phyloP scores from a whole-genome alignment of 352 stramenopile genomes.

The Globisporangium cylindrosporum region DNA sequence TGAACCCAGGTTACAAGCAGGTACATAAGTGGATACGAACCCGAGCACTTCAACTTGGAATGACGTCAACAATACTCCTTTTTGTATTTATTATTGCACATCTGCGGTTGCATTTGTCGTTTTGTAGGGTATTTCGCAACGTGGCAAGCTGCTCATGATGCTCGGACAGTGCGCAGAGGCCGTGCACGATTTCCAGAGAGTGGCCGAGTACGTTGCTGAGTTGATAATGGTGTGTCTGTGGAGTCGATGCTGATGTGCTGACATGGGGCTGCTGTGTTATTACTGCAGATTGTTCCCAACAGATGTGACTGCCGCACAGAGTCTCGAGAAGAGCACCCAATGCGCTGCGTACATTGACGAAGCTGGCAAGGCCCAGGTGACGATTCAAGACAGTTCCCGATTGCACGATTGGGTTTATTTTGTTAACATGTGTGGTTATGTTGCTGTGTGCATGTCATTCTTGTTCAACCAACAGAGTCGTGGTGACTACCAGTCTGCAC shows the following conservation, averaged over 20 bases:
- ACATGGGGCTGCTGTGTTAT: not conserved
- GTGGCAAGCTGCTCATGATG: slow-evolving; percentile 80
- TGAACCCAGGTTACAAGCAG: slow-evolving; percentile 83
- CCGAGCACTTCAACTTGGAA: no score
- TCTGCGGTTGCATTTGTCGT: not conserved
- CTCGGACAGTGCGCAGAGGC: slow-evolving; percentile 65
- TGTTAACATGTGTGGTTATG: not conserved
- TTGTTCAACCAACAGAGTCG: slow-evolving; percentile 30
- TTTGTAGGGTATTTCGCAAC: slow-evolving; percentile 52
- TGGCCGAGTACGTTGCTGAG: slow-evolving; percentile 36
- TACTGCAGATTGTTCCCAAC: slow-evolving; percentile 49
- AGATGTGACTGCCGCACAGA: slow-evolving; percentile 44
- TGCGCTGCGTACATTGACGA: slow-evolving; percentile 65
- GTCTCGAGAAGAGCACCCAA: slow-evolving; percentile 58
- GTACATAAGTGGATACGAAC: not conserved
- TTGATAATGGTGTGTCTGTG: not conserved
- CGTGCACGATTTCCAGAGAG: slow-evolving; percentile 48
- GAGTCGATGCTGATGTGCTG: not conserved
- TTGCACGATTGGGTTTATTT: no score
- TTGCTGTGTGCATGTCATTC: no score
- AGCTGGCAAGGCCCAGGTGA: slow-evolving; percentile 47
- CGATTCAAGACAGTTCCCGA: no score
- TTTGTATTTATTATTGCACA: no score
- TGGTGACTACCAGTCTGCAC: slow-evolving; percentile 61
- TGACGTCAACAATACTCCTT: no score